Percentiles rank a stretch among this genome's conserved stretches.
phyloP scores from a whole-genome alignment of 2,329 filamentous ascomycete genomes.

The Colletotrichum sp. region DNA sequence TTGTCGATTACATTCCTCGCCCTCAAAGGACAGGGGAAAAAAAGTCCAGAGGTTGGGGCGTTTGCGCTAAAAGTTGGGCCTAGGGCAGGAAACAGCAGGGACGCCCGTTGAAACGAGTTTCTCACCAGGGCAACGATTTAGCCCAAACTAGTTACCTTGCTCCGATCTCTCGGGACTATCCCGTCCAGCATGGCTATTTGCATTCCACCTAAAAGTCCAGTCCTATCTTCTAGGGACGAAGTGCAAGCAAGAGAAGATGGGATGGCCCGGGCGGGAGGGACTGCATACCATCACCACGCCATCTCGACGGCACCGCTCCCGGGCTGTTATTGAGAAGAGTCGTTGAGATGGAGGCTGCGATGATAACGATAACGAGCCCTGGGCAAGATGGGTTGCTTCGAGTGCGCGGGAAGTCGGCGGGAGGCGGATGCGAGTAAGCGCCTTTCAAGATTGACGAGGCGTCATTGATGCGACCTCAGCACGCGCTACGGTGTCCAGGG shows the following conservation, averaged over 20 bases:
- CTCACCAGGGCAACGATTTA: neutral
- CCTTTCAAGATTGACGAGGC: slow-evolving; percentile 13
- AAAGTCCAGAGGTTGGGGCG: slow-evolving; percentile 3
- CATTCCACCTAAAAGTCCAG: neutral
- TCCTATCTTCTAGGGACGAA: neutral
- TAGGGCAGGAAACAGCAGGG: slow-evolving; percentile 1
- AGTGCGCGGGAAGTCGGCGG: slow-evolving; percentile 6
- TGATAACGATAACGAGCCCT: neutral
- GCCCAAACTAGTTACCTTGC: slow-evolving; percentile 13
- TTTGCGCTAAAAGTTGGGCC: slow-evolving; percentile 2
- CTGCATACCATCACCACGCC: neutral
- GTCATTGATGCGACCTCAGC: slow-evolving; percentile 12
- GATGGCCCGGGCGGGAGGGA: neutral
- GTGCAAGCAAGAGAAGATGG: neutral
- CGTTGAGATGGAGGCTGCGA: neutral
- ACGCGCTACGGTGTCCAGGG: neutral
- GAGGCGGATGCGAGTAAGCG: slow-evolving; percentile 9
- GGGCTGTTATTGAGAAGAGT: neutral
- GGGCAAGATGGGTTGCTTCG: neutral
- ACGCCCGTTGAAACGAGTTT: slow-evolving; percentile 3
- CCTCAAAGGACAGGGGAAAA: neutral
- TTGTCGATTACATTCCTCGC: neutral
- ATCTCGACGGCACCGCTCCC: neutral
- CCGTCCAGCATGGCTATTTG: neutral
- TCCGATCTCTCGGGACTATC: slow-evolving; percentile 8